These are phyloP conservation scores for Calonectria pteridis DNA, from an alignment of 2,329 filamentous ascomycete genomes.

Conservation along the genomic window DNA sequence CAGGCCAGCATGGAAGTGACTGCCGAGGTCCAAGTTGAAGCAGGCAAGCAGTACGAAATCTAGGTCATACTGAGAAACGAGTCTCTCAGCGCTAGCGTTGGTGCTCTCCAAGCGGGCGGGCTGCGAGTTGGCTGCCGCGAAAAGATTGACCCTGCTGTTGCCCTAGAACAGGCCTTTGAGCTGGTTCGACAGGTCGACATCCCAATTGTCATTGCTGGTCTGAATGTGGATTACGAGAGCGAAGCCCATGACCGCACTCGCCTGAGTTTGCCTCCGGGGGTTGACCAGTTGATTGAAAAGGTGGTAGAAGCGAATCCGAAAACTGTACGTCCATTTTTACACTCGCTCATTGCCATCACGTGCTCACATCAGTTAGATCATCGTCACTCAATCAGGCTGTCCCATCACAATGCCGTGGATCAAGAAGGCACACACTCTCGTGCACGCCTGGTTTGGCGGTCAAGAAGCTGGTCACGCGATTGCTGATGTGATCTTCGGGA, in stretches of 20 bases:
- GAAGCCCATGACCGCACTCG: constrained; percentile 78
- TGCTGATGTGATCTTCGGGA: constrained; percentile 72
- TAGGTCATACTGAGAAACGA: constrained; percentile 2
- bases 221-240: constrained; percentile 59
- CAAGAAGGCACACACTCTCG: constrained; percentile 63
- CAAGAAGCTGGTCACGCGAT: constrained; percentile 76
- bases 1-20: not conserved
- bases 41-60: constrained; percentile 18
- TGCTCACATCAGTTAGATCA: constrained; percentile 19
- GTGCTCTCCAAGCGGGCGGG: constrained; percentile 5
- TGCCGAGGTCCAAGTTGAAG: not conserved
- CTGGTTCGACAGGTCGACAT: constrained; percentile 69
- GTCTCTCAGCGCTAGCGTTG: not conserved
- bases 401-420: constrained; percentile 54
- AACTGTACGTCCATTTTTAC: constrained; percentile 59
- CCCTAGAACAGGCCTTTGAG: constrained; percentile 26
- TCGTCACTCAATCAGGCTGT: constrained; percentile 57
- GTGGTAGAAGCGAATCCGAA: constrained; percentile 69
- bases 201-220: constrained; percentile 66
- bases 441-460: constrained; percentile 74
- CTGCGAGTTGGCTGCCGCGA: constrained; percentile 22
- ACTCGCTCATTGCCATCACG: not conserved
- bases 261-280: constrained; percentile 70
- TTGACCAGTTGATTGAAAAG: constrained; percentile 68
- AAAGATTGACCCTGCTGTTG: constrained; percentile 20